phyloP scores from a whole-genome alignment of 192 early-diverging fungal species.

The Phycomyces nitens region DNA sequence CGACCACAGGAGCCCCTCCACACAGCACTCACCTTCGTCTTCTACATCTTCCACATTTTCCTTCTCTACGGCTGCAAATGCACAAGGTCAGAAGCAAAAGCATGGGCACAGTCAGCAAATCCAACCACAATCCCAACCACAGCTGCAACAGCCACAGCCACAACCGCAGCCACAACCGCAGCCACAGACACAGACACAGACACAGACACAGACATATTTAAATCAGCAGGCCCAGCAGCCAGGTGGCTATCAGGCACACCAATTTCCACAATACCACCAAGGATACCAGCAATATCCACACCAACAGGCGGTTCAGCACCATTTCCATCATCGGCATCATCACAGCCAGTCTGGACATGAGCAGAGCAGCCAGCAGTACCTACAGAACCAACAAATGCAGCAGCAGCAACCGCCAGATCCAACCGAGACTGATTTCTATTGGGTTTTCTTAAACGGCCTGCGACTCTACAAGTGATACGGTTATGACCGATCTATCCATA shows the following conservation, averaged over 20 bases:
- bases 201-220: neutral
- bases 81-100: neutral
- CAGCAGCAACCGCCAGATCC: neutral
- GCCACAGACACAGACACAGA: neutral
- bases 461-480: no score
- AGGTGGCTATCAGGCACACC: neutral
- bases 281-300: neutral
- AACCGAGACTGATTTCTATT: no score
- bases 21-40: neutral
- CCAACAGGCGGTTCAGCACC: neutral
- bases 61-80: neutral
- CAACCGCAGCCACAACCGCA: constrained; percentile 10
- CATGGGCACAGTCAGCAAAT: neutral
- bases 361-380: neutral
- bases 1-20: neutral
- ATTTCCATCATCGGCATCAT: neutral
- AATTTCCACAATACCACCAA: neutral
- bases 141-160: constrained; percentile 5
- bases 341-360: neutral
- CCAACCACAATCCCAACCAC: constrained; percentile 5
- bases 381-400: constrained; percentile 1
- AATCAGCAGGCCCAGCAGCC: neutral
- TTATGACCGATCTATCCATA: no score
- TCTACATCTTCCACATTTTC: neutral
- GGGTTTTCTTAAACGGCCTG: no score